Evolutionary conservation across 2,329 filamentous ascomycete genomes (phyloP).

Genomic region (Calonectria ilicicola): DNA sequence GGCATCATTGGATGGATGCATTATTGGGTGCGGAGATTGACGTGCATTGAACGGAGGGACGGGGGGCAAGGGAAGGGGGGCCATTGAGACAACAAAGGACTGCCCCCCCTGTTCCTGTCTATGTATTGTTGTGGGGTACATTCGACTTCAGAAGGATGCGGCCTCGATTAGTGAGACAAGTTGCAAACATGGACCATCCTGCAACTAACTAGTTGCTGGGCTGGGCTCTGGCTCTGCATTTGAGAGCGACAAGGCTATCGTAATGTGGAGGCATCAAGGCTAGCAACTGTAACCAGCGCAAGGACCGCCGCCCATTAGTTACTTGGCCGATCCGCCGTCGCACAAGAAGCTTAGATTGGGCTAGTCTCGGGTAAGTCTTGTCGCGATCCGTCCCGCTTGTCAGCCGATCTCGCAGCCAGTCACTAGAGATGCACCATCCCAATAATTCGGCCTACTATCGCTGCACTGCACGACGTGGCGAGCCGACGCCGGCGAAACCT

Average conservation of each 20-base stretch:
- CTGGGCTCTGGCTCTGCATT: too few relatives aligned
- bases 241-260: neutral
- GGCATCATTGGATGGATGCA: too few relatives aligned
- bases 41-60: neutral
- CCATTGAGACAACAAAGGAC: neutral
- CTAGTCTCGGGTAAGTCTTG: neutral
- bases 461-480: neutral
- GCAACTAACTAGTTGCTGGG: too few relatives aligned
- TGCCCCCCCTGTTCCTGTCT: too few relatives aligned
- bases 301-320: neutral
- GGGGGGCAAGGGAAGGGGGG: neutral
- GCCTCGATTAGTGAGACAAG: neutral
- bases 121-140: neutral
- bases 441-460: neutral
- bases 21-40: neutral
- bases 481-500: neutral
- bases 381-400: conserved; percentile 1
- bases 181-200: neutral
- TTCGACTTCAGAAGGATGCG: neutral
- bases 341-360: neutral
- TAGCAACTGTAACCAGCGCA: neutral
- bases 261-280: neutral
- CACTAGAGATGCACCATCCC: neutral
- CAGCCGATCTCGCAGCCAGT: conserved; percentile 4
- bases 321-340: neutral